Conservation (phyloP, 1,139 yeast genomes). For the Candida gigantensis region DNA sequence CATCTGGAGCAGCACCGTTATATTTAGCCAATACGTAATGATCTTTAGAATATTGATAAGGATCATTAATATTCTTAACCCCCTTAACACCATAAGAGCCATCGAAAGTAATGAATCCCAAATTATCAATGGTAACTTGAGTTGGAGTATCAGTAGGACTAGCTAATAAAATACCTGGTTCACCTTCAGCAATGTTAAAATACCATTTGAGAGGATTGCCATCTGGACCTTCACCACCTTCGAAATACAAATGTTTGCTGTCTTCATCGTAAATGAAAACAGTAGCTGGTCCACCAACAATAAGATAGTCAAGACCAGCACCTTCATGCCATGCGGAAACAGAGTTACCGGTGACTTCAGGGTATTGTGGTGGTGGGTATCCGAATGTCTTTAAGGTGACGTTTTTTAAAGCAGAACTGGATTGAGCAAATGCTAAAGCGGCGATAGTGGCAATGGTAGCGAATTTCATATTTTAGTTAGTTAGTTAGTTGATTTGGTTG, state of each 20-base stretch:
- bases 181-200: conserved; percentile 5
- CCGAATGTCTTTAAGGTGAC: conserved; percentile 5
- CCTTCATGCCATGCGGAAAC: conserved; percentile 10
- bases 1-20: conserved; percentile 3
- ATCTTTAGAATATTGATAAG: conserved; percentile 6
- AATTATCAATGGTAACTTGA: conserved; percentile 1
- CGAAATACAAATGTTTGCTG: conserved; percentile 3
- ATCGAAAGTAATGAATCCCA: conserved; percentile 7
- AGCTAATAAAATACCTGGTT: conserved; percentile 5
- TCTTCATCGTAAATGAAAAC: conserved; percentile 5
- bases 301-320: conserved; percentile 7
- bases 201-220: conserved; percentile 3
- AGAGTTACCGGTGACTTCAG: conserved; percentile 6
- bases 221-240: conserved; percentile 3
- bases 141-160: conserved; percentile 3
- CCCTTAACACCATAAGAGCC: conserved; percentile 6
- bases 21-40: conserved; percentile 6
- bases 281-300: conserved; percentile 6
- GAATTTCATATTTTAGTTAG: conserved; percentile 3
- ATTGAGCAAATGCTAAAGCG: conserved; percentile 2
- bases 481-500: neutral
- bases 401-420: conserved; percentile 1
- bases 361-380: conserved; percentile 8
- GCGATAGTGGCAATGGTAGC: conserved; percentile 5
- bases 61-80: conserved; percentile 6